Percentiles rank a stretch among this genome's conserved stretches.
These are phyloP conservation scores for Penicillium frequentans DNA, from an alignment of 2,329 filamentous ascomycete species.

Conservation along the genomic window DNA sequence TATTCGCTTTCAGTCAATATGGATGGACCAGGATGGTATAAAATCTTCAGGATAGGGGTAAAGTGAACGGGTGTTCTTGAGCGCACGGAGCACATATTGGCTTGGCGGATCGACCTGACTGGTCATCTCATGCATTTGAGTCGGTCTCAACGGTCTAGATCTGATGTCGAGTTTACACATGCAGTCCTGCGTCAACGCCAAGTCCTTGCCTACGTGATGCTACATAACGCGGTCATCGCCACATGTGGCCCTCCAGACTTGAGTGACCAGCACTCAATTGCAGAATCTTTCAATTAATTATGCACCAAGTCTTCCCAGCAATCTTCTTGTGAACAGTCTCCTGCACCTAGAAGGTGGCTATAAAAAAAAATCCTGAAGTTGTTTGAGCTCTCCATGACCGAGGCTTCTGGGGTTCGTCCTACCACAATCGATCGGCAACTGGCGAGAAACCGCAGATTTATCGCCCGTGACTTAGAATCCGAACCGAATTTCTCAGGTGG, in stretches of 20 bases:
- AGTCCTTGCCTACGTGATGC: background rate
- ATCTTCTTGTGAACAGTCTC: background rate
- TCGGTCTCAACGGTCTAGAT: background rate
- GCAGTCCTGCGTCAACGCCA: background rate
- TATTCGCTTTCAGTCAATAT: background rate
- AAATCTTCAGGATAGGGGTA: background rate
- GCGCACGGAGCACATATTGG: background rate
- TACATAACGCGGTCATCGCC: background rate
- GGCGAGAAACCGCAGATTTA: background rate
- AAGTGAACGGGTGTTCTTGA: background rate
- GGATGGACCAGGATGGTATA: background rate
- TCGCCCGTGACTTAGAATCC: too few species aligned
- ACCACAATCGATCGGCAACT: background rate
- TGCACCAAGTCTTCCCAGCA: background rate
- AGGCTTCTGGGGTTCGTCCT: background rate
- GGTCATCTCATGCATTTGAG: background rate
- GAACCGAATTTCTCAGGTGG: background rate
- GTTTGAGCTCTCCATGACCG: background rate
- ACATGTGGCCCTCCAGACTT: background rate
- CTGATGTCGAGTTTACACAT: background rate
- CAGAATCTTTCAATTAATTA: background rate
- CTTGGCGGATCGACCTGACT: background rate
- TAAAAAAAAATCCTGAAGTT: too few species aligned
- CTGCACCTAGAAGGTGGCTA: background rate
- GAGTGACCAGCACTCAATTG: background rate